Percentiles rank a stretch among this genome's conserved stretches.
Evolutionary conservation across 108 stramenopile genomes (phyloP).

Genomic region (Parietichytrium sp.): DNA sequence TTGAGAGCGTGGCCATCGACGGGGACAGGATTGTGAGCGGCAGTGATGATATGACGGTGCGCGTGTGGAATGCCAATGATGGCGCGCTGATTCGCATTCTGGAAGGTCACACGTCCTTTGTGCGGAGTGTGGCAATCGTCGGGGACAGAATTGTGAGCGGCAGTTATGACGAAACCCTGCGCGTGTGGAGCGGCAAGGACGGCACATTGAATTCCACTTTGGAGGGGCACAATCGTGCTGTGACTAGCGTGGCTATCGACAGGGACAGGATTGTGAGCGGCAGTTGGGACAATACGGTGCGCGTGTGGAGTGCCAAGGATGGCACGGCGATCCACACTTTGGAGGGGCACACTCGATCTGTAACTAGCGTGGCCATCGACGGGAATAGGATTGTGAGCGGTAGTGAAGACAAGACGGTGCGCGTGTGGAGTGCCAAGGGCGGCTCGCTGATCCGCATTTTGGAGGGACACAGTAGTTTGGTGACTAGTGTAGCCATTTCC

Average conservation of each 20-base stretch:
- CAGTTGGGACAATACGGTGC: background rate
- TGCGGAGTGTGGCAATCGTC: background rate
- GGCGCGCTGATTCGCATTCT: background rate
- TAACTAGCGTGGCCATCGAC: background rate
- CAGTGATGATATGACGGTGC: too few relatives aligned
- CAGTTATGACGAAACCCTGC: background rate
- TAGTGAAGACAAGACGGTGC: background rate
- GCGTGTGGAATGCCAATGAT: too few relatives aligned
- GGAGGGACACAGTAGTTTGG: background rate
- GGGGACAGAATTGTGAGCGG: background rate
- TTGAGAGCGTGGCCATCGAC: too few relatives aligned
- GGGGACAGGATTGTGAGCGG: too few relatives aligned
- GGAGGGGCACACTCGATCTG: background rate
- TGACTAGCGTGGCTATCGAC: background rate
- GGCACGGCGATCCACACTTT: background rate
- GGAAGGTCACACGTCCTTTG: background rate
- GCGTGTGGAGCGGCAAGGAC: background rate
- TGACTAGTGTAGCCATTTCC: background rate
- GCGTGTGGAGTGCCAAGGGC: background rate
- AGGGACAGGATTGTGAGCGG: background rate
- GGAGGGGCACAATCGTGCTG: background rate
- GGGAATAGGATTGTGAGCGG: background rate
- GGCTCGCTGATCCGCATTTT: too few relatives aligned
- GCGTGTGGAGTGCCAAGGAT: background rate
- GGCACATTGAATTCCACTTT: background rate